These are phyloP conservation scores for Exserohilum rostratum DNA, from an alignment of 2,329 filamentous ascomycete species.

Conservation along the genomic window DNA sequence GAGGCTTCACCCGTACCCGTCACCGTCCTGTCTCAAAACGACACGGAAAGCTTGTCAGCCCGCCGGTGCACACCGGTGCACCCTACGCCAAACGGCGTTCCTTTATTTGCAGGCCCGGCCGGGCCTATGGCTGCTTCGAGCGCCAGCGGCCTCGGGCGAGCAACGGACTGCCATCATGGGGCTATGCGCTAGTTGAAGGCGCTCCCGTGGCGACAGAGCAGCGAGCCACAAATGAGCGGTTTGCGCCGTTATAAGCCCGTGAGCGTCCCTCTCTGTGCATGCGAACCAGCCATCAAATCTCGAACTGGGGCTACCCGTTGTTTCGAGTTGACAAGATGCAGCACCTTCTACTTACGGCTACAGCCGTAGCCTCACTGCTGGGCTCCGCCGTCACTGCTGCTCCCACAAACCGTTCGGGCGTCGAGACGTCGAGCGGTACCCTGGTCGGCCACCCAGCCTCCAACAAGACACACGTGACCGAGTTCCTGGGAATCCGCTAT, in stretches of 20 bases:
- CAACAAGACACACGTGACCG: conserved; percentile 29
- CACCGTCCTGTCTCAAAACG: conserved; percentile 7
- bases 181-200: conserved; percentile 1
- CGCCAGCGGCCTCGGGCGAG: no score
- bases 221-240: conserved; percentile 8
- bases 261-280: not conserved
- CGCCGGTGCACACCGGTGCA: conserved; percentile 3
- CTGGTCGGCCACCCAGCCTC: conserved; percentile 41
- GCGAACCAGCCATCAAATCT: not conserved
- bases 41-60: not conserved
- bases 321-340: conserved; percentile 23
- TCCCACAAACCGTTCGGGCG: conserved; percentile 5
- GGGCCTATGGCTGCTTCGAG: no score
- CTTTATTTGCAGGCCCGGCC: no score
- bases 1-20: conserved; percentile 7
- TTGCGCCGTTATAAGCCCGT: conserved; percentile 9
- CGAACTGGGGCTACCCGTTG: not conserved
- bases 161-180: no score
- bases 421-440: conserved; percentile 39
- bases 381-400: conserved; percentile 14
- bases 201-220: not conserved
- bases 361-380: conserved; percentile 17
- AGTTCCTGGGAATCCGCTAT: conserved; percentile 48
- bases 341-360: conserved; percentile 13
- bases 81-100: not conserved